phyloP scores from a whole-genome alignment of 176 grass and related monocot genomes.

The Elaeis guineensis region DNA sequence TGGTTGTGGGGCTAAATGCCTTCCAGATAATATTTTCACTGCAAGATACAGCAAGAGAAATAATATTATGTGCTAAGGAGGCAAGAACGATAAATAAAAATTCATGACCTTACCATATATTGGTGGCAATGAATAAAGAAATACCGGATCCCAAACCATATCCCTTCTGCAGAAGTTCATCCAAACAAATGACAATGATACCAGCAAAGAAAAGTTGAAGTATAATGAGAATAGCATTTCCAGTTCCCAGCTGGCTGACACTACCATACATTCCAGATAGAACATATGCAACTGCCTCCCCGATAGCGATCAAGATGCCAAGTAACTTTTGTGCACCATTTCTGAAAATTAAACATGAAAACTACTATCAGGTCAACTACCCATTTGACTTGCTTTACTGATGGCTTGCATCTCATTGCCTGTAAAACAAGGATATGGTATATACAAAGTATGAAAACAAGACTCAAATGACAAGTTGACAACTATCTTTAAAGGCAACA shows the following conservation, averaged over 20 bases:
- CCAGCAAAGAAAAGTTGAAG: constrained; percentile 50
- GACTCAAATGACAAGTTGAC: no score
- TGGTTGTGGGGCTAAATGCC: constrained; percentile 45
- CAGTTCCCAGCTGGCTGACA: constrained; percentile 35
- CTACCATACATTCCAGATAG: constrained; percentile 37
- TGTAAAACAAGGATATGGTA: no score
- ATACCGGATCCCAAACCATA: constrained; percentile 49
- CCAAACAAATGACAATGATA: constrained; percentile 44
- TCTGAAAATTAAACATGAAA: constrained; percentile 13
- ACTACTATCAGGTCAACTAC: no score
- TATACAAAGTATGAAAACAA: no score
- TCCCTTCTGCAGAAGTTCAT: constrained; percentile 44
- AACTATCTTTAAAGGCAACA: no score
- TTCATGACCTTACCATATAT: constrained; percentile 31
- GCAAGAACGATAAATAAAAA: background rate
- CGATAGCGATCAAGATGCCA: constrained; percentile 37
- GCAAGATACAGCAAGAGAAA: background rate
- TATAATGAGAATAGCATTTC: constrained; percentile 44
- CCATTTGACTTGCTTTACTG: no score
- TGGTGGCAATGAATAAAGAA: constrained; percentile 46
- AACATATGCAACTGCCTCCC: constrained; percentile 42
- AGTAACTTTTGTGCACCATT: constrained; percentile 49
- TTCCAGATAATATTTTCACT: constrained; percentile 46
- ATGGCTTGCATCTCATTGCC: no score
- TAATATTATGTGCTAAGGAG: background rate